Base-by-base conservation (phyloP, 805 yeast genomes). In the Candida nanaspora region DNA sequence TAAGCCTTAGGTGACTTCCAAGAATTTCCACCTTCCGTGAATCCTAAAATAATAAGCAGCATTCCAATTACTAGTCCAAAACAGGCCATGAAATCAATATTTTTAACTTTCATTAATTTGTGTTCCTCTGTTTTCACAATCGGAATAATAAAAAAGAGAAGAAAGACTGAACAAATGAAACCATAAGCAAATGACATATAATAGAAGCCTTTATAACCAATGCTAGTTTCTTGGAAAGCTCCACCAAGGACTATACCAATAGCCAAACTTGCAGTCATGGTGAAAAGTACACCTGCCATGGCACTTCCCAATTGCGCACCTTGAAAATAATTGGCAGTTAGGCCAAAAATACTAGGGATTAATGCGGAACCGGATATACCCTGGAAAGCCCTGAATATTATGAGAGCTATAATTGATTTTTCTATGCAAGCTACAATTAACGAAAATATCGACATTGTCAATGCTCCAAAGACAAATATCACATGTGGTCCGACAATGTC, bases 311-410 rank as follows among this genome's bases (percentile, higher is more conserved):
- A 35, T 6, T 41, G 29, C 3, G 43, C 31, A 8, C 55, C 57
- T 14, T 38, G 38, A 36, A 47, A 57, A 35, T 53, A 53, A 34
- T 49, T 46, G 4, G 51, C 57, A 5, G 50, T 45, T 7, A 57
- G 16, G 1, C 52, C 50, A 39, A 44, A 38, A 2, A 48, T 43
- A 33, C 49, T 44, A 2, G 75, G 76, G 15, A 71, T 52, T 9
- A 66, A 42, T 5, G 65, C 58, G 1, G 74, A 63, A 2, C 66
- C 76, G 15, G 65, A 58, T 6, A 69, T 48, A 14, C 76, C 76
- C 46, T 70, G 76, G 0, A 71, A 38, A 1, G 74, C 72, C 46
- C 76, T 55, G 39, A 71, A 61, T 0, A 70, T 62, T 38, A 69
- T 64, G 38, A 70, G 48, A 1, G 55, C 68, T 30, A 46, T 59